Evolutionary conservation across 2,329 filamentous ascomycete species (phyloP).

Genomic region (Xenosphaeropsis pyriputrescens): DNA sequence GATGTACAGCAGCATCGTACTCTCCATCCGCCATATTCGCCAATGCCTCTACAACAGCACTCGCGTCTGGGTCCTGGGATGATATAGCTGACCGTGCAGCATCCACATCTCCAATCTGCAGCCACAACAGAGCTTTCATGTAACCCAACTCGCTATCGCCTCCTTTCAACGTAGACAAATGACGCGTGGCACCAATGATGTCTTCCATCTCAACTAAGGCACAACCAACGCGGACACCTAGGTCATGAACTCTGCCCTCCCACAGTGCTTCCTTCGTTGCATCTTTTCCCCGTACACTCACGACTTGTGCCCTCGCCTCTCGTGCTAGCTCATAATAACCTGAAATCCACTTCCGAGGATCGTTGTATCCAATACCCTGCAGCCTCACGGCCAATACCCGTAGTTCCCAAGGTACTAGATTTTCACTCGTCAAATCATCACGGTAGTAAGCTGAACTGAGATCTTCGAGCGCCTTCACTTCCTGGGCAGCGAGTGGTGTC

Average conservation of each 20-base stretch:
- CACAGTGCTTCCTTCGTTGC: conserved; percentile 39
- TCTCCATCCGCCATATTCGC: conserved; percentile 66
- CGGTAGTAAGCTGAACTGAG: conserved; percentile 40
- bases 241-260: conserved; percentile 56
- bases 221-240: conserved; percentile 53
- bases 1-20: conserved; percentile 45
- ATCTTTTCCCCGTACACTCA: conserved; percentile 14
- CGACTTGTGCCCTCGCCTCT: conserved; percentile 53
- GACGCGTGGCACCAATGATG: conserved; percentile 60
- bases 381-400: conserved; percentile 71
- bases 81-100: conserved; percentile 43
- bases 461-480: conserved; percentile 49
- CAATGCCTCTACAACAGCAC: conserved; percentile 47
- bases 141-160: conserved; percentile 23
- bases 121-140: conserved; percentile 52
- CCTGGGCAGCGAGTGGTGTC: conserved; percentile 51
- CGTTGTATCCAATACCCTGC: conserved; percentile 74
- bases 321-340: conserved; percentile 78
- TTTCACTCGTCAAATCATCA: conserved; percentile 35
- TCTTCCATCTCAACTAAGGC: conserved; percentile 80
- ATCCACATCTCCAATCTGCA: conserved; percentile 65
- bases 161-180: conserved; percentile 44
- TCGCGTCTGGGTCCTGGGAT: conserved; percentile 17
- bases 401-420: conserved; percentile 77
- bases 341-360: conserved; percentile 73